Base-by-base conservation (phyloP, 108 stramenopile species). In the Conticribra guillardii region DNA sequence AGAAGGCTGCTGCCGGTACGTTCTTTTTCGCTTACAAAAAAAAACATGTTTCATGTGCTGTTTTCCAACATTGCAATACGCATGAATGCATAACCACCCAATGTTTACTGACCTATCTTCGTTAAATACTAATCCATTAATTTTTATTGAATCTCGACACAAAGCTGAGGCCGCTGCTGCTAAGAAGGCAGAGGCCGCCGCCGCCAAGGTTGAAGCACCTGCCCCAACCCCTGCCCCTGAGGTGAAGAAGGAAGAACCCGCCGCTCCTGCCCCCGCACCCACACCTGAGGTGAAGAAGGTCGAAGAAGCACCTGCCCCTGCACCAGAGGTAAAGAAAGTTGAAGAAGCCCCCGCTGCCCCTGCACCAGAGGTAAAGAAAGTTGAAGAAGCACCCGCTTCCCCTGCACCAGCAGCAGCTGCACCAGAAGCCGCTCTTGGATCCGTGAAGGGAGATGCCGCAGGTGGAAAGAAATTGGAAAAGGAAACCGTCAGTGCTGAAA, bases 401-500 rank as follows among this genome's bases (percentile, higher is more conserved):
- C 69, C 79, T 29, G 77, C 72, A 4, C 79, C 79, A 22, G 54
- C 64, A 34, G 53, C 82, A 47, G 64, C 53, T 1, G 50, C 68
- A 48, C 41, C 72, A 32, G 30, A 28, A 24, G 41, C 78, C 8
- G 91, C 83, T 26, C 60, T 93, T 58, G 92, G 92, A 41, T 81
- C 83, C 44, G 88, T 86, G 16, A 47, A 69, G 31, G 88, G 84
- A 31, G 63, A 47, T 16, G 88, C 64, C 45, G 19, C 76, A 21
- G 93, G 93, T 53, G 93, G 93, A 61, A 84, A 76, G 68, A 86
- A 89, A 21, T 76, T 91, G 33, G 84, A 87, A 50, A 87, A 86
- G 84, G 93, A 94, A 55, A 89, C 88, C 58, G 62, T 94, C 54
- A 83, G 83, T 60, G 87, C 86, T 29, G 93, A 84, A 56, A 83